Evolutionary conservation across 768 basidiomycete genomes (phyloP).

Genomic region (Amanita inopinata): DNA sequence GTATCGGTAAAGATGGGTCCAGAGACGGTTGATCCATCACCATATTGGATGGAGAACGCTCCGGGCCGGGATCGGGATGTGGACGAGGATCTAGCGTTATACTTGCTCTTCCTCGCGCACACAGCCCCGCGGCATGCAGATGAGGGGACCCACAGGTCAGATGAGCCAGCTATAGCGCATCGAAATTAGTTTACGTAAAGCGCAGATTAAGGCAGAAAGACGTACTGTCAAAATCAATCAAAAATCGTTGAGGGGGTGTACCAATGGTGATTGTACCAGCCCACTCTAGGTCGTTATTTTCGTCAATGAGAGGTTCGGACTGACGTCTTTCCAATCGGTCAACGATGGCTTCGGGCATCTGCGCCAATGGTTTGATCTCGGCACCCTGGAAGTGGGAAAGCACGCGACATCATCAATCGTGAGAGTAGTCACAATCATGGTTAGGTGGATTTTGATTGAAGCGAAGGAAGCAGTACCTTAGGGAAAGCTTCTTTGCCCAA

Average conservation of each 20-base stretch:
- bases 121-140: slow-evolving; percentile 15
- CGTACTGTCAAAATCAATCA: slow-evolving; percentile 3
- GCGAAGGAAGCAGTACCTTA: background rate
- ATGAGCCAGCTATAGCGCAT: slow-evolving; percentile 17
- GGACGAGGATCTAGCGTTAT: slow-evolving; percentile 20
- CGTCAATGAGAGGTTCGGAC: slow-evolving; percentile 1
- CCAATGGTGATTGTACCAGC: background rate
- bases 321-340: background rate
- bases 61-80: slow-evolving; percentile 1
- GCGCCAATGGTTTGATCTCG: background rate
- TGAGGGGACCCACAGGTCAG: slow-evolving; percentile 24
- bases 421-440: no score
- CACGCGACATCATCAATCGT: no score
- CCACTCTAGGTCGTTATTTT: background rate
- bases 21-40: slow-evolving; percentile 30
- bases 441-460: no score
- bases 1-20: slow-evolving; percentile 31
- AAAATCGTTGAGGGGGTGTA: background rate
- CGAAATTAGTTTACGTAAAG: background rate
- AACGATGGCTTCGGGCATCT: no score
- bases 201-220: background rate
- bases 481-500: background rate
- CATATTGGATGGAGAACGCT: slow-evolving; percentile 29
- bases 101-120: slow-evolving; percentile 25
- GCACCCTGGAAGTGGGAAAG: background rate